These are phyloP conservation scores for Colletotrichum gigasporum DNA, from an alignment of 2,329 filamentous ascomycete genomes.

Conservation along the genomic window DNA sequence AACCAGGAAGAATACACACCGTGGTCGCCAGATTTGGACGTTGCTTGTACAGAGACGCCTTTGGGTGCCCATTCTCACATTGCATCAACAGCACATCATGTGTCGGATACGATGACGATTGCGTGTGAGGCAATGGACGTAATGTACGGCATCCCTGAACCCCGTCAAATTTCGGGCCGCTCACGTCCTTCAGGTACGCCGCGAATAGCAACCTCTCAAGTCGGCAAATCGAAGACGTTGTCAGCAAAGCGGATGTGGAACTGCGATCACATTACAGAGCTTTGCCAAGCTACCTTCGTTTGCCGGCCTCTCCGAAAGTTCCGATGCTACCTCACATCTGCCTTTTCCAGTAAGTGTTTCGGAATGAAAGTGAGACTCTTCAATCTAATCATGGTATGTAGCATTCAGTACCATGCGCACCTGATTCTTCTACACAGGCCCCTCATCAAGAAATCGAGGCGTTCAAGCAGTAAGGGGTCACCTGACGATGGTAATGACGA, in stretches of 20 bases:
- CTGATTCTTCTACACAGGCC: slow-evolving; percentile 36
- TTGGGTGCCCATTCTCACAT: slow-evolving; percentile 29
- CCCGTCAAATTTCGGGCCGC: too few species aligned
- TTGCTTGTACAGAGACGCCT: not conserved
- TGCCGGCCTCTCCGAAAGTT: slow-evolving; percentile 23
- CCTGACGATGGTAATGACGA: not conserved
- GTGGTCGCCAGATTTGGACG: slow-evolving; percentile 20
- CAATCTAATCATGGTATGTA: too few species aligned
- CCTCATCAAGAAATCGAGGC: slow-evolving; percentile 10
- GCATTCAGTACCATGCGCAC: slow-evolving; percentile 36
- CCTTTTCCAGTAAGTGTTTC: slow-evolving; percentile 33
- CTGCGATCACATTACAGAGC: slow-evolving; percentile 31
- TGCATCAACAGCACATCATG: slow-evolving; percentile 26
- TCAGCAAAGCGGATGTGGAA: slow-evolving; percentile 32
- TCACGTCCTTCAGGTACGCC: not conserved
- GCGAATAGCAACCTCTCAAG: slow-evolving; percentile 16
- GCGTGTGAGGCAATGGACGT: slow-evolving; percentile 34
- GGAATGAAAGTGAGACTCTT: not conserved
- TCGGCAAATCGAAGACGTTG: slow-evolving; percentile 23
- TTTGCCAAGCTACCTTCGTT: slow-evolving; percentile 30
- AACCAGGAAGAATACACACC: slow-evolving; percentile 30
- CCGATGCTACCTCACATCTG: slow-evolving; percentile 36
- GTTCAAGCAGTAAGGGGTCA: not conserved
- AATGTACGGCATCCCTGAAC: slow-evolving; percentile 10
- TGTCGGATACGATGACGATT: slow-evolving; percentile 32